Base-by-base conservation (phyloP, 2,329 filamentous ascomycete species). In the Calycina herbarum region DNA sequence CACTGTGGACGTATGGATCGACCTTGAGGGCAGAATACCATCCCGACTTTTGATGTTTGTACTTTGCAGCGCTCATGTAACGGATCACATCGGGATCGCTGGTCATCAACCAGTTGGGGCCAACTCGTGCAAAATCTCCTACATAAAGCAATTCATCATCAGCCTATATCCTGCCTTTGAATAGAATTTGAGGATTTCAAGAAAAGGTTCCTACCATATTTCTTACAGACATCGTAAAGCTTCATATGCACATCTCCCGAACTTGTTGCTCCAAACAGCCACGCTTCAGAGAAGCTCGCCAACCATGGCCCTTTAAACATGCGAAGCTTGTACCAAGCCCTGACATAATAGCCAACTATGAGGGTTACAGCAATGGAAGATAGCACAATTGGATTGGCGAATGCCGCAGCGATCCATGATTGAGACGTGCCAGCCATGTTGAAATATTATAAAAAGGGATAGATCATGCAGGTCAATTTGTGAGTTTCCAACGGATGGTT, bases 11-110 rank as follows among this genome's bases (percentile, higher is more conserved):
- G 17, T 58, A 33, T 24, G 61, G 48, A 57, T 62, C 61, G 24
- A 62, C n/a, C 11, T 54, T 57, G 1, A 58, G 20, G 13, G 48
- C 27, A 27, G 58, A 35, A 20, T 57, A 63, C 62, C 54, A 63
- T 11, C 15, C 20, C 13, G 31, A 54, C 57, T 54, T 45, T 20
- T 24, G n/a, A 51, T 62, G 35, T 27, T 59, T 27, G 33, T 31
- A 38, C 31, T 35, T 31, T 38, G 35, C 57, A 3, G 57, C 57
- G 6, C 33, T 38, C 33, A 59, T 59, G 8, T 35, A 35, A 35
- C 35, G 31, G 5, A 59, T 15, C 2, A 59, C 31, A n/a, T 59
- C 57, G 33, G 57, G 57, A 27, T 59, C 57, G 35, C 20, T 35
- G 11, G 57, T 59, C 24, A 59, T 27, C 29, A 59, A 35, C 24